phyloP scores from a whole-genome alignment of 192 early-diverging fungal species.

The Piromyces sp. region DNA sequence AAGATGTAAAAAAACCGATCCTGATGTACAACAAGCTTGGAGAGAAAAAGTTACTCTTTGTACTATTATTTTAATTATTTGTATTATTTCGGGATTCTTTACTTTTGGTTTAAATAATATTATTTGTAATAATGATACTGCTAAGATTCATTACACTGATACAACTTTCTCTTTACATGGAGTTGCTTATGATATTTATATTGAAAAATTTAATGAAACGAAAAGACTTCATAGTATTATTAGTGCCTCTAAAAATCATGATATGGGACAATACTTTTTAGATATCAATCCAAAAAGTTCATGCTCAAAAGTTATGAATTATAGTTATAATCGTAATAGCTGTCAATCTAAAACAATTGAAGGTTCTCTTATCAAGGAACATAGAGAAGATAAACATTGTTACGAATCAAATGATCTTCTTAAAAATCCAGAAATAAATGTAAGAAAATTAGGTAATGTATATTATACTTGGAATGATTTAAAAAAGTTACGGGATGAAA shows the following conservation, averaged over 20 bases:
- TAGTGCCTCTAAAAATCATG: neutral
- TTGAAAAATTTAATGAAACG: constrained; percentile 15
- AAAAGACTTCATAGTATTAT: constrained; percentile 2
- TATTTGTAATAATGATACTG: constrained; percentile 10
- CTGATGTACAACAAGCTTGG: constrained; percentile 21
- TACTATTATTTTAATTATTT: constrained; percentile 16
- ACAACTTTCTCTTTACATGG: constrained; percentile 6
- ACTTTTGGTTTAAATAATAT: constrained; percentile 20
- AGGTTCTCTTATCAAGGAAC: neutral
- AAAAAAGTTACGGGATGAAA: neutral
- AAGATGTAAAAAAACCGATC: constrained; percentile 7
- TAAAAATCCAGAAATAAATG: neutral
- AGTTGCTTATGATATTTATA: constrained; percentile 6
- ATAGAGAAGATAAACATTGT: neutral
- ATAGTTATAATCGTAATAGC: neutral
- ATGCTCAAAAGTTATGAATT: neutral
- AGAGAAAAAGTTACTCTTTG: constrained; percentile 26
- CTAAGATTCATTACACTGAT: constrained; percentile 4
- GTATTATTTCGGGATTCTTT: constrained; percentile 15
- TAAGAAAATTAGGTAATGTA: neutral
- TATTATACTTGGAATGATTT: neutral
- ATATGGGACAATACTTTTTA: neutral
- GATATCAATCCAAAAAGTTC: neutral
- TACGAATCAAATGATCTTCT: neutral
- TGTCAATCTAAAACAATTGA: neutral